These are phyloP conservation scores for Diversispora epigaea DNA, from an alignment of 192 early-diverging fungal species.

Conservation along the genomic window DNA sequence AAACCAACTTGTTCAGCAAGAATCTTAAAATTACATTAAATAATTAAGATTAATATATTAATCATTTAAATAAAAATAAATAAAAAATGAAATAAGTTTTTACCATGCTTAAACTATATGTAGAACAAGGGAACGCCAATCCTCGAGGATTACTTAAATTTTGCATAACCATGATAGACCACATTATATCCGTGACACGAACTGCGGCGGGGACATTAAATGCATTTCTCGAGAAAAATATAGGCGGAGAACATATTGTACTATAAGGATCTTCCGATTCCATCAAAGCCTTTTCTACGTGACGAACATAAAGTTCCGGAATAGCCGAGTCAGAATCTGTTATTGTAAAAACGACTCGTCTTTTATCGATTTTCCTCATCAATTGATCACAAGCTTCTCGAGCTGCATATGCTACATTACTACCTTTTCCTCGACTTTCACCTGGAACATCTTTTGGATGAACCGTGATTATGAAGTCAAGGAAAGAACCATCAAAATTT, in stretches of 20 bases:
- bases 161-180: conserved; percentile 74
- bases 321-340: conserved; percentile 74
- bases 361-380: conserved; percentile 46
- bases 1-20: conserved; percentile 67
- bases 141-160: conserved; percentile 63
- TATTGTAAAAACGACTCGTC: conserved; percentile 64
- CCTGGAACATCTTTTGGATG: conserved; percentile 66
- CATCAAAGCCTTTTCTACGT: conserved; percentile 43
- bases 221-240: conserved; percentile 60
- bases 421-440: conserved; percentile 72
- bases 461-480: conserved; percentile 66
- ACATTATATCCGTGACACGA: conserved; percentile 69
- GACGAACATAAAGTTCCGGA: conserved; percentile 67
- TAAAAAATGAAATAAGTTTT: not conserved
- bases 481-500: conserved; percentile 59
- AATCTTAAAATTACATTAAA: conserved; percentile 32
- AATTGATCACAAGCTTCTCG: conserved; percentile 36
- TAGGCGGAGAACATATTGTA: conserved; percentile 48
- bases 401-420: conserved; percentile 70
- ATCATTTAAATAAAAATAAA: not conserved
- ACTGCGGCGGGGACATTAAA: conserved; percentile 71
- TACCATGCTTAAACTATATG: conserved; percentile 71
- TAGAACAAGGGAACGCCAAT: conserved; percentile 73
- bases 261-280: conserved; percentile 48
- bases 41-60: not conserved